A percentile compares a stretch with the other conserved stretches of the same genome.
phyloP scores from a whole-genome alignment of 2,329 filamentous ascomycete genomes.

The Stagonosporopsis tanaceti region DNA sequence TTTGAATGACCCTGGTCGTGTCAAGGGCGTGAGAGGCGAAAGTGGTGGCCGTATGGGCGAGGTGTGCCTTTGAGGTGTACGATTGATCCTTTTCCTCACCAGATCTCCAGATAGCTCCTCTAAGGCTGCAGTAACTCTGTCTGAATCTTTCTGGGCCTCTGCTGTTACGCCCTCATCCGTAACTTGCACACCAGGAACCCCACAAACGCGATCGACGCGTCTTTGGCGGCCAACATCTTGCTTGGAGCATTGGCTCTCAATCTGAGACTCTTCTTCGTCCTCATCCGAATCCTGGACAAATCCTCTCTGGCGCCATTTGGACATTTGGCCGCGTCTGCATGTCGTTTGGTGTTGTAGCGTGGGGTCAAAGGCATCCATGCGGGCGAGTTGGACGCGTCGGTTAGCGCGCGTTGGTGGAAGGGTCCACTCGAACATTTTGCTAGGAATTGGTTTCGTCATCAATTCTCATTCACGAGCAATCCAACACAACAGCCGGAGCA shows the following conservation, averaged over 20 bases:
- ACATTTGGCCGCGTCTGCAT: conserved; percentile 55
- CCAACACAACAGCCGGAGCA: not conserved
- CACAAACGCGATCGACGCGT: conserved; percentile 34
- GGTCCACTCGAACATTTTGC: conserved; percentile 26
- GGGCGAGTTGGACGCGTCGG: conserved; percentile 15
- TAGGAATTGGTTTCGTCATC: conserved; percentile 29
- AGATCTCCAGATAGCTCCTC: not conserved
- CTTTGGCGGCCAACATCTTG: conserved; percentile 21
- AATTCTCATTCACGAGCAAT: conserved; percentile 5
- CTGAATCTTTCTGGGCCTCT: not conserved
- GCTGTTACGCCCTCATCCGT: not conserved
- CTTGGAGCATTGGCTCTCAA: conserved; percentile 35
- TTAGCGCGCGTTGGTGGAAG: conserved; percentile 32
- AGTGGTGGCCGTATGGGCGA: conserved; percentile 20
- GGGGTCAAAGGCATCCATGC: conserved; percentile 30
- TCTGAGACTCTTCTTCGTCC: conserved; percentile 50
- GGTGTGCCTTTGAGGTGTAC: conserved; percentile 14
- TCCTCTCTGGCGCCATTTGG: conserved; percentile 58
- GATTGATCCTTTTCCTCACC: not conserved
- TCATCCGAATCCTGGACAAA: conserved; percentile 62
- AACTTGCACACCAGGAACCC: not conserved
- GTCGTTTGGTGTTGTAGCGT: conserved; percentile 33
- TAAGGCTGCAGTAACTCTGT: not conserved
- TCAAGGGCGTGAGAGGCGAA: conserved; percentile 32
- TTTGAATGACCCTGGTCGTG: conserved; percentile 3